These are phyloP conservation scores for Tricholoma furcatifolium DNA, from an alignment of 768 basidiomycete species.

Conservation along the genomic window DNA sequence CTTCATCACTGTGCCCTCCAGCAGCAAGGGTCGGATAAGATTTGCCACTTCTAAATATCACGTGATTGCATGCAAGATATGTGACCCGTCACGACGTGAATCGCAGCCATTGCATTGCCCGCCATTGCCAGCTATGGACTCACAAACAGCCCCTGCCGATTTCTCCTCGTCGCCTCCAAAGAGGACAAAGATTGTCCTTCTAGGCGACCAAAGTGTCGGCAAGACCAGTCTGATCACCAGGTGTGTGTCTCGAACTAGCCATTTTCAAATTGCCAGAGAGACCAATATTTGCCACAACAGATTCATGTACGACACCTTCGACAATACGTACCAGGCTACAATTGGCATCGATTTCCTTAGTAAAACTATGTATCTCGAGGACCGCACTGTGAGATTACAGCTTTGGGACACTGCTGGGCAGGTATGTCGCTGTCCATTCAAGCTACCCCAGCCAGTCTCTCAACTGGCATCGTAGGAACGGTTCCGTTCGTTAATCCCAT, in stretches of 20 bases:
- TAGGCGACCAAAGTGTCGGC: conserved; percentile 97
- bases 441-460: conserved; percentile 1
- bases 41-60: conserved; percentile 11
- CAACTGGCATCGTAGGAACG: conserved; percentile 64
- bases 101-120: neutral
- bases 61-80: conserved; percentile 11
- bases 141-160: conserved; percentile 69
- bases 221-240: conserved; percentile 99
- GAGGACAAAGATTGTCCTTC: conserved; percentile 93
- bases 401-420: conserved; percentile 99
- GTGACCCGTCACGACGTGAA: conserved; percentile 9
- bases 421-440: conserved; percentile 36
- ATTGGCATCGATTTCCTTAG: conserved; percentile 99
- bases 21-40: neutral
- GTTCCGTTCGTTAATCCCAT: conserved; percentile 95
- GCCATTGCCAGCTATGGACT: conserved; percentile 37
- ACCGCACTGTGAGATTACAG: conserved; percentile 95
- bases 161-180: conserved; percentile 89
- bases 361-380: conserved; percentile 99
- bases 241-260: conserved; percentile 45
- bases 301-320: conserved; percentile 99
- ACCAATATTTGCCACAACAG: conserved; percentile 35
- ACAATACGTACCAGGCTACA: conserved; percentile 98
- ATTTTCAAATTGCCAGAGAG: neutral
- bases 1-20: conserved; percentile 50